Conservation (phyloP, 768 basidiomycete species). For the Albatrellus ellisii region DNA sequence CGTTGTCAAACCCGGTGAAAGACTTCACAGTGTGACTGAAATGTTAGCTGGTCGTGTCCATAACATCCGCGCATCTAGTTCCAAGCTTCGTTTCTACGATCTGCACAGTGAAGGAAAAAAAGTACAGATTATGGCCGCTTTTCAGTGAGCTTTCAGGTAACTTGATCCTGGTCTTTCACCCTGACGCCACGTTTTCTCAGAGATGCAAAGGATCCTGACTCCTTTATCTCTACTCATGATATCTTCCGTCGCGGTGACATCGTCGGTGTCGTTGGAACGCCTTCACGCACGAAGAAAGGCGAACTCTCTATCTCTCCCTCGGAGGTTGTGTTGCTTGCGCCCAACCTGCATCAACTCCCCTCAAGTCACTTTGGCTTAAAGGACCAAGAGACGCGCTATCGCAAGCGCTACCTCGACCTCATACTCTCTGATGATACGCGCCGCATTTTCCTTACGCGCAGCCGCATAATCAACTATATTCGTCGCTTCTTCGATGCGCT, state of each 20-base stretch:
- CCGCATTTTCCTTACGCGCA: slow-evolving; percentile 81
- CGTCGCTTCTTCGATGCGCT: slow-evolving; percentile 80
- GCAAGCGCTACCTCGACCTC: slow-evolving; percentile 97
- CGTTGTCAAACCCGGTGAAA: slow-evolving; percentile 51
- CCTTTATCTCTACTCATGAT: slow-evolving; percentile 64
- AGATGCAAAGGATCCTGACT: slow-evolving; percentile 47
- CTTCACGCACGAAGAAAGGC: slow-evolving; percentile 89
- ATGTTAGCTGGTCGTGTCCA: slow-evolving; percentile 84
- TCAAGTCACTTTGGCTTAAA: slow-evolving; percentile 88
- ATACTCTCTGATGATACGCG: slow-evolving; percentile 88
- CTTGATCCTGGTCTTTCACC: not conserved
- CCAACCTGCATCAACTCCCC: slow-evolving; percentile 93
- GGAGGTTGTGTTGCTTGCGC: slow-evolving; percentile 78
- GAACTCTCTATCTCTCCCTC: slow-evolving; percentile 84
- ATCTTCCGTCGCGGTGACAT: slow-evolving; percentile 93
- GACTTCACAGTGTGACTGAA: slow-evolving; percentile 44
- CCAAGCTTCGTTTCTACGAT: slow-evolving; percentile 91
- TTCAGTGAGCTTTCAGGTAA: slow-evolving; percentile 44
- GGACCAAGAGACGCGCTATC: slow-evolving; percentile 94
- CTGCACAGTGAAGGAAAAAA: slow-evolving; percentile 84
- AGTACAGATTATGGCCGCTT: slow-evolving; percentile 90
- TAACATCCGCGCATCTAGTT: slow-evolving; percentile 70
- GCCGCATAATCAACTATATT: slow-evolving; percentile 84
- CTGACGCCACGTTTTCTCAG: slow-evolving; percentile 20
- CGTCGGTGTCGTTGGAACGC: slow-evolving; percentile 81